Conservation (phyloP, 2,329 filamentous ascomycete species). For the Penicillium sp. region DNA sequence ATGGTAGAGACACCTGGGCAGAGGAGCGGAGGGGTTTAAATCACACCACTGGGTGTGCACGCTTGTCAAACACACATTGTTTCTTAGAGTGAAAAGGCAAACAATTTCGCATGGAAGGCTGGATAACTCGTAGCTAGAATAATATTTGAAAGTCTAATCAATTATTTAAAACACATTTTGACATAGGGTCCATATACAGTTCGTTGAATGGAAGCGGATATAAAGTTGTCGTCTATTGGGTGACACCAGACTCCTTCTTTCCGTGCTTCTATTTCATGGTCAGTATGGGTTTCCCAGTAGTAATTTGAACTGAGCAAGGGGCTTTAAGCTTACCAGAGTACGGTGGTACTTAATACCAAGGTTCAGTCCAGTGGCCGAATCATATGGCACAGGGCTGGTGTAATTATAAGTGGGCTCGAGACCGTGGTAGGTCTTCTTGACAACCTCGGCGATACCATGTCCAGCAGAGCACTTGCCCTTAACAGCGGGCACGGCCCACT, state of each 20-base stretch:
- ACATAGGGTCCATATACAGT: too few species aligned
- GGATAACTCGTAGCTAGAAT: too few species aligned
- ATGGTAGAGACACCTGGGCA: too few species aligned
- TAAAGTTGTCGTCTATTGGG: conserved; percentile 2
- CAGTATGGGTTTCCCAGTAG: neutral
- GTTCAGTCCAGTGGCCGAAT: conserved; percentile 29
- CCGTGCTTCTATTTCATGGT: conserved; percentile 16
- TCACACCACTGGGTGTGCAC: too few species aligned
- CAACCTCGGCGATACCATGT: conserved; percentile 35
- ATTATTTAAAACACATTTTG: too few species aligned
- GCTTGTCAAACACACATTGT: too few species aligned
- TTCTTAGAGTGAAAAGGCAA: too few species aligned
- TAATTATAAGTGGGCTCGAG: conserved; percentile 36
- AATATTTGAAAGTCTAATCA: too few species aligned
- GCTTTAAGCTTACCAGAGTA: conserved; percentile 11
- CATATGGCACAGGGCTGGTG: conserved; percentile 35
- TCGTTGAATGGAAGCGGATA: neutral
- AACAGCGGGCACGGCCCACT: conserved; percentile 33
- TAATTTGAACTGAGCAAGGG: neutral
- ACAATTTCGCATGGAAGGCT: too few species aligned
- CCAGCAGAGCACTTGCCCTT: conserved; percentile 35
- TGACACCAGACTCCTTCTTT: conserved; percentile 14
- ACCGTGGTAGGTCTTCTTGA: conserved; percentile 35
- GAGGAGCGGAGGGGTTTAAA: too few species aligned
- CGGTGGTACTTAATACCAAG: conserved; percentile 24